Conservation (phyloP, 2,329 filamentous ascomycete species). For the Fusarium sacchari region DNA sequence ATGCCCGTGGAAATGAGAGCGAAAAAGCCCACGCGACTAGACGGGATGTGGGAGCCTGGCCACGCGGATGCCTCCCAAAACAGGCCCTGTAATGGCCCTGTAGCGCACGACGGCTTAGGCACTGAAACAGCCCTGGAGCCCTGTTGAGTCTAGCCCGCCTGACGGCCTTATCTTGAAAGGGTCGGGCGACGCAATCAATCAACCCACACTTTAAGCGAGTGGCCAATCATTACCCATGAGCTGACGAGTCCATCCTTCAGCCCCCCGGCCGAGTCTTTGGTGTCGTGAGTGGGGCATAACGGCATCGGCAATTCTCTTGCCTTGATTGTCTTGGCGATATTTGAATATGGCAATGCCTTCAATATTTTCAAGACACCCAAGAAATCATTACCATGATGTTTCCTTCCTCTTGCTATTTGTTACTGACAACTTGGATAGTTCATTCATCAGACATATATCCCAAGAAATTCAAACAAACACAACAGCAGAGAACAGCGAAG, state of each 20-base stretch:
- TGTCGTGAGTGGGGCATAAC: constrained; percentile 22
- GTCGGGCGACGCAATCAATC: constrained; percentile 36
- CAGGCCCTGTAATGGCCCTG: constrained; percentile 12
- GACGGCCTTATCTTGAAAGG: constrained; percentile 13
- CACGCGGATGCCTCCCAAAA: constrained; percentile 26
- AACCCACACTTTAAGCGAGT: constrained; percentile 5
- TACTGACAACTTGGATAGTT: neutral
- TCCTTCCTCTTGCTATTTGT: neutral
- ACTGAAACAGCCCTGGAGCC: constrained; percentile 21
- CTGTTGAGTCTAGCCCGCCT: constrained; percentile 13
- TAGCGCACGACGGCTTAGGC: neutral
- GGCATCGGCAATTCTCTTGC: constrained; percentile 32
- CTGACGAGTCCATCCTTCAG: constrained; percentile 49
- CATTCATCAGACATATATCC: neutral
- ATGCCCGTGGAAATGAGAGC: constrained; percentile 14
- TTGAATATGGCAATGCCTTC: constrained; percentile 1
- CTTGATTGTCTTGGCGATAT: constrained; percentile 23
- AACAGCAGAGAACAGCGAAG: neutral
- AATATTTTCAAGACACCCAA: neutral
- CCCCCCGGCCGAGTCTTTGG: constrained; percentile 20
- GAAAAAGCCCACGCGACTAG: constrained; percentile 20
- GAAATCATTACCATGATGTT: neutral
- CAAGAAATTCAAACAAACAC: constrained; percentile 21
- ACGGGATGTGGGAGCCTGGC: constrained; percentile 32
- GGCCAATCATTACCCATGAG: constrained; percentile 46